Percentiles rank a stretch among this genome's conserved stretches.
Evolutionary conservation across 441 rosid species (phyloP).

Genomic region (Aquilaria agallochum): DNA sequence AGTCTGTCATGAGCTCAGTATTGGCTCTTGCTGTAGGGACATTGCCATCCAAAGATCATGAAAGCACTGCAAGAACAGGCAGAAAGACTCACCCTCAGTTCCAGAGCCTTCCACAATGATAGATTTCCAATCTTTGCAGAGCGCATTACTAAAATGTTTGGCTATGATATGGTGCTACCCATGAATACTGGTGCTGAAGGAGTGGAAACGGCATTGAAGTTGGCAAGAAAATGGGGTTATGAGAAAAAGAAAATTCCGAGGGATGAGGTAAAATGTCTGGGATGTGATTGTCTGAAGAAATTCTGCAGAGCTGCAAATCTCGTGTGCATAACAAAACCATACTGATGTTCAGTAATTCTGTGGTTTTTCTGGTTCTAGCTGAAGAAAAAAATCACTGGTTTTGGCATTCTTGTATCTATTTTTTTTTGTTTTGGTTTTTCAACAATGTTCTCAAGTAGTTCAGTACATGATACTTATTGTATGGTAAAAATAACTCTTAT

Average conservation of each 20-base stretch:
- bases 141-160: slow-evolving; percentile 70
- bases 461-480: too few species aligned
- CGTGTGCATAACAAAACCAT: too few species aligned
- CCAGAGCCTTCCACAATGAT: slow-evolving; percentile 88
- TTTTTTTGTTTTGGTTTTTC: too few species aligned
- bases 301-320: too few species aligned
- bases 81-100: slow-evolving; percentile 75
- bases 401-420: too few species aligned
- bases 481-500: too few species aligned
- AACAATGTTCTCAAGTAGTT: too few species aligned
- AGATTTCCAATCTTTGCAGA: slow-evolving; percentile 78
- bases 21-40: slow-evolving; percentile 52
- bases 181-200: slow-evolving; percentile 99
- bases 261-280: slow-evolving; percentile 51
- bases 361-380: too few species aligned
- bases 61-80: slow-evolving; percentile 85
- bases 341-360: too few species aligned
- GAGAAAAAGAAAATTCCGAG: slow-evolving; percentile 69
- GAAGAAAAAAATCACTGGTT: too few species aligned
- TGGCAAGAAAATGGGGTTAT: slow-evolving; percentile 98
- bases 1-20: too few species aligned
- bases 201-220: slow-evolving; percentile 86
- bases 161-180: slow-evolving; percentile 95
- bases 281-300: too few species aligned
- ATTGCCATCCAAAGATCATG: slow-evolving; percentile 89